Evolutionary conservation across 805 yeast species (phyloP).

Genomic region (Candida fluviatilis): DNA sequence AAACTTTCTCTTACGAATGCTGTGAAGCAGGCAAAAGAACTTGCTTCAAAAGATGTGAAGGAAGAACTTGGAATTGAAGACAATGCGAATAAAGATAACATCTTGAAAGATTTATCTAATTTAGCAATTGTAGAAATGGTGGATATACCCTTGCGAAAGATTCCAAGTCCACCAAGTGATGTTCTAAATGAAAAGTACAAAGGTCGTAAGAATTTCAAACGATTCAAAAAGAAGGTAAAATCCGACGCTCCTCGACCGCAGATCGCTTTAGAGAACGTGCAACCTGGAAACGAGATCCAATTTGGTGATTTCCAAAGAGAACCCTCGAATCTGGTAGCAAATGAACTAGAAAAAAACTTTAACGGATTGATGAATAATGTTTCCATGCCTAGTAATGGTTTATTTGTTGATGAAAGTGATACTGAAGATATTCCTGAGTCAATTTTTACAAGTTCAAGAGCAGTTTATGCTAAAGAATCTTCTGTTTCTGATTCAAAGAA

Average conservation of each 20-base stretch:
- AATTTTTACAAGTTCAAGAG: constrained; percentile 2
- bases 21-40: constrained; percentile 20
- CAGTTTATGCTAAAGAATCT: background rate
- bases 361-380: constrained; percentile 15
- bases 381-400: constrained; percentile 6
- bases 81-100: constrained; percentile 7
- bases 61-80: constrained; percentile 22
- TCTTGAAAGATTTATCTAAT: constrained; percentile 14
- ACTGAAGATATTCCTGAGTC: constrained; percentile 5
- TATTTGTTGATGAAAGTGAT: constrained; percentile 11
- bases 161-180: background rate
- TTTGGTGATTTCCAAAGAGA: background rate
- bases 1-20: constrained; percentile 26
- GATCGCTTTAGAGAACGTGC: constrained; percentile 13
- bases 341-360: constrained; percentile 12
- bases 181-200: constrained; percentile 4
- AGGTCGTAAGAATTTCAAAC: constrained; percentile 28
- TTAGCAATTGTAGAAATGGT: constrained; percentile 30
- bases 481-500: constrained; percentile 1
- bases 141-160: constrained; percentile 14
- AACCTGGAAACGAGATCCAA: background rate
- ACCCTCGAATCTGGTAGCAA: background rate
- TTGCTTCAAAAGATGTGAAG: constrained; percentile 17
- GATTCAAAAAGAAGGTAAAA: constrained; percentile 21
- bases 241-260: constrained; percentile 17